Percentiles rank a stretch among this genome's conserved stretches.
These are phyloP conservation scores for Fusarium continuum DNA, from an alignment of 2,329 filamentous ascomycete species.

Conservation along the genomic window DNA sequence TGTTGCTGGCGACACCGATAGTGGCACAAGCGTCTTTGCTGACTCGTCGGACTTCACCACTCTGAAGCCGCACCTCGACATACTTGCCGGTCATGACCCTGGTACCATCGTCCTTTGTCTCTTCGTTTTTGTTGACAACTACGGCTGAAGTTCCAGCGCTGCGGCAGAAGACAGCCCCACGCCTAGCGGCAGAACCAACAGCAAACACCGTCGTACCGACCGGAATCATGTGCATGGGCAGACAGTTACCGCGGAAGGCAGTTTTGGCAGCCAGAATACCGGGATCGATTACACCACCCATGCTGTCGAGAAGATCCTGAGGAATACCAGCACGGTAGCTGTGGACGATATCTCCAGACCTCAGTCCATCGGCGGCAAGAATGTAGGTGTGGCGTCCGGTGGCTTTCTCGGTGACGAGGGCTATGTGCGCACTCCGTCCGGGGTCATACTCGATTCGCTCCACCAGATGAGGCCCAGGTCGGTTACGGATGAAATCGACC, in stretches of 20 bases:
- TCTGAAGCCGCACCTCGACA: slow-evolving; percentile 87
- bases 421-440: slow-evolving; percentile 91
- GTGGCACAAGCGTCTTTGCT: slow-evolving; percentile 94
- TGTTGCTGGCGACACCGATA: slow-evolving; percentile 92
- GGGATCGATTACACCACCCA: slow-evolving; percentile 92
- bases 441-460: slow-evolving; percentile 98
- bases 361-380: slow-evolving; percentile 91
- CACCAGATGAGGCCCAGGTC: slow-evolving; percentile 84
- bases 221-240: slow-evolving; percentile 95
- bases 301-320: slow-evolving; percentile 82
- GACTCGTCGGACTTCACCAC: slow-evolving; percentile 89
- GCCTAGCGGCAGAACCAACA: slow-evolving; percentile 78
- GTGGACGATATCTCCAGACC: slow-evolving; percentile 89
- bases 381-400: slow-evolving; percentile 88
- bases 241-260: slow-evolving; percentile 91
- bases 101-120: slow-evolving; percentile 67
- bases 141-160: slow-evolving; percentile 93
- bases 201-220: slow-evolving; percentile 94
- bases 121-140: slow-evolving; percentile 88
- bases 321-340: slow-evolving; percentile 93
- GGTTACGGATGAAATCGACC: slow-evolving; percentile 85
- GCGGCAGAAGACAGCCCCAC: slow-evolving; percentile 88
- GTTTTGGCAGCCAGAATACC: slow-evolving; percentile 96
- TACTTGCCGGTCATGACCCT: slow-evolving; percentile 75
- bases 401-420: slow-evolving; percentile 78